Percentiles rank a stretch among this genome's conserved stretches.
Conservation (phyloP, 2,329 filamentous ascomycete genomes). For the Xylariaceae sp. region DNA sequence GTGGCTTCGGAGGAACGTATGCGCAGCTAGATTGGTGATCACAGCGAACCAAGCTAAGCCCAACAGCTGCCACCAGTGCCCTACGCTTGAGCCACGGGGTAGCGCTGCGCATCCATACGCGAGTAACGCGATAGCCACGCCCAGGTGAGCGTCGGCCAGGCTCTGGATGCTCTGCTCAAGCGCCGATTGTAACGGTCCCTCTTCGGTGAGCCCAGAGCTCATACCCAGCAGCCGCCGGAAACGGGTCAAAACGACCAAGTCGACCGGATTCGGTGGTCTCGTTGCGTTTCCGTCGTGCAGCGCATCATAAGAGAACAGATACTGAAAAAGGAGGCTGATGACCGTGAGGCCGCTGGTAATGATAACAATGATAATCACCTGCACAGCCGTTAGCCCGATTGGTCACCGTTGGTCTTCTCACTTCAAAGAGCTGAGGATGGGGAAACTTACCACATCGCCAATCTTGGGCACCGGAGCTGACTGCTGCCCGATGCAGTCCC, state of each 20-base stretch:
- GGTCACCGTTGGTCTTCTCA: too few species aligned
- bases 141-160: slow-evolving; percentile 20
- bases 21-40: slow-evolving; percentile 19
- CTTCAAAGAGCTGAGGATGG: too few species aligned
- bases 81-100: slow-evolving; percentile 16
- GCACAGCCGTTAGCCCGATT: neutral
- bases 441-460: too few species aligned
- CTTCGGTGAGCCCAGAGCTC: neutral
- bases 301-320: slow-evolving; percentile 18
- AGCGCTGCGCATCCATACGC: slow-evolving; percentile 18
- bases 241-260: slow-evolving; percentile 14
- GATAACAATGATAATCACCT: slow-evolving; percentile 20
- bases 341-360: slow-evolving; percentile 18
- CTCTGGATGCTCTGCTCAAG: slow-evolving; percentile 18
- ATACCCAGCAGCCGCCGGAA: slow-evolving; percentile 7
- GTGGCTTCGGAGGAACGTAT: slow-evolving; percentile 17
- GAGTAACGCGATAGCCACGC: slow-evolving; percentile 19
- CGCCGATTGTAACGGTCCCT: slow-evolving; percentile 10
- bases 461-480: too few species aligned
- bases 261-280: slow-evolving; percentile 15
- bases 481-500: too few species aligned
- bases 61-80: slow-evolving; percentile 22
- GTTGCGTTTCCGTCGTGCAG: slow-evolving; percentile 7
- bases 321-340: slow-evolving; percentile 17
- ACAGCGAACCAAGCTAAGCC: slow-evolving; percentile 22